Evolutionary conservation across 371 early-diverging fungal genomes (phyloP), one percentile per base, ranked within the genome.

Genomic region (Mortierella sp.): DNA sequence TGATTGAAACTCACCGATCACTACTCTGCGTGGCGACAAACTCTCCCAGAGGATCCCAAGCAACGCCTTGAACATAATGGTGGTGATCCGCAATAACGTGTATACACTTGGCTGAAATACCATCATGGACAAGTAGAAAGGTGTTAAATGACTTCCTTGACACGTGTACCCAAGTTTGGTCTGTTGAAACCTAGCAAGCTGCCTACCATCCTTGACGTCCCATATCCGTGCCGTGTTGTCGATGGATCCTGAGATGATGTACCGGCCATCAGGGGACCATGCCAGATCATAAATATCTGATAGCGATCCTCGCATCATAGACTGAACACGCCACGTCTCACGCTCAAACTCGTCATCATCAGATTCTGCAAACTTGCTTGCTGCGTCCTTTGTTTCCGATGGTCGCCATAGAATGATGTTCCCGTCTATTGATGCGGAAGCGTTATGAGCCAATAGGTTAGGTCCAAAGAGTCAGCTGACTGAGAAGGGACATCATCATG

Each of bases 21-120:
- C 94, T 92, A 78, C 96, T 92, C 80, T 97, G 98, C 5, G 97
- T 93, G 1, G 92, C 95, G 7, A 97, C 76, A 68, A 84, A 96
- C 72, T 92, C 82, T 14, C 90, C 91, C n/a, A 92, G 76, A 1
- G 98, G 97, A 79, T 97, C 98, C 97, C 97, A 98, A 8, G 92
- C 87, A 1, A 97, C 95, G 29, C 98, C 98, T 82, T 97, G 97
- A 12, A 98, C 96, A 76, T 94, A 96, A 66, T 97, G 96, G 22
- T 84, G 81, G 71, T 98, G 97, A 56, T 95, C 96, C 2, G 89
- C 81, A 52, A 96, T 81, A 6, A 92, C 89, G 57, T 91, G 91
- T 37, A 96, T 79, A 60, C 93, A 91, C 48, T 84, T 85, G 54
- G 88, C 95, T 90, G 43, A 54, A 43, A 29, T 10, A 31, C 4